Evolutionary conservation across 495 filamentous ascomycete genomes (phyloP).

Genomic region (Rhizodiscina lignyota): DNA sequence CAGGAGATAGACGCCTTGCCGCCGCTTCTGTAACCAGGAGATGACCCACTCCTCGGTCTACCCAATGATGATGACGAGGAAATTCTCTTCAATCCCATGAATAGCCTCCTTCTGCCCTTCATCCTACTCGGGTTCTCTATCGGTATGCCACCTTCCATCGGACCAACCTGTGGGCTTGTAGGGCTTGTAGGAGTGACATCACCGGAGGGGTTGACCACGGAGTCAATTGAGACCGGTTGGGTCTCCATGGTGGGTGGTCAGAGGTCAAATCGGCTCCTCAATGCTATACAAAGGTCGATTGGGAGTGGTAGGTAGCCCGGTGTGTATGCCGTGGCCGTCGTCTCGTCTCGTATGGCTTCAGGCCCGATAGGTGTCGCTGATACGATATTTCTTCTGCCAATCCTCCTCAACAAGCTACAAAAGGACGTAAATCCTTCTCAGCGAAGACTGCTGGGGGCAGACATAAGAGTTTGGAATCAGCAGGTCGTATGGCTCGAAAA

Average conservation of each 20-base stretch:
- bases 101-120: constrained; percentile 55
- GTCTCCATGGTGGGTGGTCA: not conserved
- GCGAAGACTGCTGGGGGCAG: too few relatives aligned
- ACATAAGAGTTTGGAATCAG: too few relatives aligned
- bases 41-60: constrained; percentile 35
- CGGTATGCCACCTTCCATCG: constrained; percentile 7
- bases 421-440: too few relatives aligned
- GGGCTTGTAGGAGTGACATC: constrained; percentile 1
- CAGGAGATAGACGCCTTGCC: constrained; percentile 73
- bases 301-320: too few relatives aligned
- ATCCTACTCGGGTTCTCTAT: constrained; percentile 30
- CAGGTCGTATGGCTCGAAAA: too few relatives aligned
- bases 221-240: constrained; percentile 12
- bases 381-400: too few relatives aligned
- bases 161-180: not conserved
- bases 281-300: too few relatives aligned
- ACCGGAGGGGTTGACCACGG: constrained; percentile 9
- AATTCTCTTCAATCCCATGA: constrained; percentile 73
- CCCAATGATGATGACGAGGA: constrained; percentile 69
- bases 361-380: too few relatives aligned
- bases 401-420: too few relatives aligned
- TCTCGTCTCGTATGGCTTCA: too few relatives aligned
- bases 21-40: constrained; percentile 37
- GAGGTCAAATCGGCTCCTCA: too few relatives aligned
- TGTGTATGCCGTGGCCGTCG: too few relatives aligned